Evolutionary conservation across 108 stramenopile genomes (phyloP).

Genomic region (Bacterosira constricta): DNA sequence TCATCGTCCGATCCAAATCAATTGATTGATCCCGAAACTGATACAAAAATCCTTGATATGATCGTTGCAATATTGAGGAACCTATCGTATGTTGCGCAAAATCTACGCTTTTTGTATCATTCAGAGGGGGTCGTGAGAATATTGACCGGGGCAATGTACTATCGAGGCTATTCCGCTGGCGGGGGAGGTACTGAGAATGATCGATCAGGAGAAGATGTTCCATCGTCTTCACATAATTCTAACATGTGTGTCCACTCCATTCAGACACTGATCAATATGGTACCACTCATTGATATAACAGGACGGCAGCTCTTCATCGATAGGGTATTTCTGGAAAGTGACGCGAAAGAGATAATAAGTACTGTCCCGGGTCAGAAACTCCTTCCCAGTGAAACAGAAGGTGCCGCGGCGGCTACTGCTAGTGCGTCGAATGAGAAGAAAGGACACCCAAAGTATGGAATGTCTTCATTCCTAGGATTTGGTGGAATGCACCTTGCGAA

Average conservation of each 20-base stretch:
- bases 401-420: conserved; percentile 8
- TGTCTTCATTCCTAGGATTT: conserved; percentile 65
- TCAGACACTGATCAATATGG: conserved; percentile 64
- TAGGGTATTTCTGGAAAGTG: conserved; percentile 61
- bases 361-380: conserved; percentile 43
- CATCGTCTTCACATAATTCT: conserved; percentile 44
- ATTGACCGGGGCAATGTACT: conserved; percentile 76
- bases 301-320: conserved; percentile 78
- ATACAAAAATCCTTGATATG: conserved; percentile 29
- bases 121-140: conserved; percentile 53
- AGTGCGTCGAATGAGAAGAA: background rate
- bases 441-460: conserved; percentile 42
- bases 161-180: conserved; percentile 37
- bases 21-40: conserved; percentile 48
- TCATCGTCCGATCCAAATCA: conserved; percentile 72
- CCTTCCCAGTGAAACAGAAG: conserved; percentile 25
- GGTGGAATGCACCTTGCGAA: conserved; percentile 77
- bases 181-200: conserved; percentile 10
- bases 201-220: conserved; percentile 44
- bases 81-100: conserved; percentile 63
- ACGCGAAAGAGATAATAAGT: conserved; percentile 43
- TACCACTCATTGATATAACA: conserved; percentile 73
- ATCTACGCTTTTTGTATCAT: conserved; percentile 73
- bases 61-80: conserved; percentile 42
- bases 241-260: conserved; percentile 63